Base-by-base conservation (phyloP, 192 early-diverging fungal species). In the Podila minutissima region DNA sequence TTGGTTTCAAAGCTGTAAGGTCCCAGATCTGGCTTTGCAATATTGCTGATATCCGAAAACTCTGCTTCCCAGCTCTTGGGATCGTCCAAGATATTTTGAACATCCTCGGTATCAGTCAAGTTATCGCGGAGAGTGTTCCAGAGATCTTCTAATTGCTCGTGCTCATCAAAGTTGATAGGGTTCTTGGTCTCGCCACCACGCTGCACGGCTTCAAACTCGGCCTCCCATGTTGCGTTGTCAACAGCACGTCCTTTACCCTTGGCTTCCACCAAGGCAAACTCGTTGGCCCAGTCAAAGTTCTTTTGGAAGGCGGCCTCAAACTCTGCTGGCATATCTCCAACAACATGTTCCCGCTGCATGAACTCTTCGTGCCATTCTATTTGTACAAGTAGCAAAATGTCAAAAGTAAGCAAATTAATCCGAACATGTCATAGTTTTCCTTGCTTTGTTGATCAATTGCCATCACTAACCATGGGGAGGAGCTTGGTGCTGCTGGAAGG, bases 1-100 rank as follows among this genome's bases (percentile, higher is more conserved):
- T 89, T 83, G 33, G 78, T 70, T 53, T 96, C 92, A 86, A 99
- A 99, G 33, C 86, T 88, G 74, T 98, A 99, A 20, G 91, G 87
- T 31, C 88, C 92, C 49, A 92, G 86, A 62, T 91, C 88, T 19
- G 90, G 89, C 28, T 91, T 89, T n/a, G 86, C 86, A 35, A 90
- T 72, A 17, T 87, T 84, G 13, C 83, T 73, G 59, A 85, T 62
- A 35, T 87, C 86, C 28, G 71, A 69, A 63, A 86, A 85, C 28
- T 85, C 74, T 26, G 76, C 38, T 19, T 82, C 74, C 67, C 71
- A 74, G 64, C 70, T 82, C 31, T 65, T 59, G 13, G 64, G 72
- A 20, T 76, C 72, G 48, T 81, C 77, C 51, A 81, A 55, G 48
- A 81, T 73, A 29, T 81, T 81, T 26, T 81, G 77, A 35, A 81